Evolutionary conservation across 2,329 filamentous ascomycete species (phyloP).

Genomic region (Claviceps monticola): DNA sequence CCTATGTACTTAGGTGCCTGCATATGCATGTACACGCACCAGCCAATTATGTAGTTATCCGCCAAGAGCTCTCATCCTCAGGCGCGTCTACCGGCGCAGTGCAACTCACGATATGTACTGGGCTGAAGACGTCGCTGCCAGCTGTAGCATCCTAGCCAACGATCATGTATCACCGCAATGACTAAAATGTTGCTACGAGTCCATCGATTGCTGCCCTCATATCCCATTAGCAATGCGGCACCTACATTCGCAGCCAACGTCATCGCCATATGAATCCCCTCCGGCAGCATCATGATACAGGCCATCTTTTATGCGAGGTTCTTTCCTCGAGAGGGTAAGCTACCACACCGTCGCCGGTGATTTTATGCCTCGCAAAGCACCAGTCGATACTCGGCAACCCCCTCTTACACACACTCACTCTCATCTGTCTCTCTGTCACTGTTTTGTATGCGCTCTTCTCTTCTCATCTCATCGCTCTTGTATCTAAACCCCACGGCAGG

Average conservation of each 20-base stretch:
- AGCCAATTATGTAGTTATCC: too few species aligned
- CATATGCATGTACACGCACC: too few species aligned
- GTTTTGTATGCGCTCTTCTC: background rate
- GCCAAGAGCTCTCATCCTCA: background rate
- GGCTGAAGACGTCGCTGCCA: background rate
- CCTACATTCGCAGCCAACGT: background rate
- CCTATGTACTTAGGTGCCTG: too few species aligned
- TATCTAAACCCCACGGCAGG: conserved; percentile 22
- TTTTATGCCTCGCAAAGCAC: background rate
- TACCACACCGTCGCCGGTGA: background rate
- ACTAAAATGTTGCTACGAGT: background rate
- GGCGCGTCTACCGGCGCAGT: background rate
- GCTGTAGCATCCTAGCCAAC: background rate
- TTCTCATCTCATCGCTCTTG: background rate
- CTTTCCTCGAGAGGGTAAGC: conserved; percentile 46
- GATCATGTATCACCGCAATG: background rate
- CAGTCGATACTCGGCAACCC: too few species aligned
- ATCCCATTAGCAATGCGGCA: background rate
- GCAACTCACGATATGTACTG: background rate
- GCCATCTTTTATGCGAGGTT: conserved; percentile 60
- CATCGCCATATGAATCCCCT: background rate
- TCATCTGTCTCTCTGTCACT: background rate
- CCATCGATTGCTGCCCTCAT: background rate
- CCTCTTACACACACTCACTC: background rate
- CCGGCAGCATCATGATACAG: conserved; percentile 40